Conservation (phyloP, 805 yeast genomes). For the Alloascoidea africana region DNA sequence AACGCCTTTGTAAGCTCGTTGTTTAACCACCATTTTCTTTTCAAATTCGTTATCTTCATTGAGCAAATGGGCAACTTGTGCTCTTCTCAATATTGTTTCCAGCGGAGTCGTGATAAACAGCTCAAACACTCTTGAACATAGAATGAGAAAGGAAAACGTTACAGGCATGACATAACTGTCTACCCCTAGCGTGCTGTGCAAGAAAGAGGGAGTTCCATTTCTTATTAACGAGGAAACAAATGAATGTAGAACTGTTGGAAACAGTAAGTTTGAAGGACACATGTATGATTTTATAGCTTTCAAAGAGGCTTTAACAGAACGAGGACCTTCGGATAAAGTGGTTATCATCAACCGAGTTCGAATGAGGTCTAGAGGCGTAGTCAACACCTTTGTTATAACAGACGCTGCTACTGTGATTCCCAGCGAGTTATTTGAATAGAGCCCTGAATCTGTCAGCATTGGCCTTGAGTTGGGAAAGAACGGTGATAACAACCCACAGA, state of each 20-base stretch:
- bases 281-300: slow-evolving; percentile 30
- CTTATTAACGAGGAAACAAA: slow-evolving; percentile 44
- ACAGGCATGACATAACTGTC: slow-evolving; percentile 53
- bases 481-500: slow-evolving; percentile 78
- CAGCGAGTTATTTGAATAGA: slow-evolving; percentile 67
- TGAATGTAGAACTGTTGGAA: slow-evolving; percentile 58
- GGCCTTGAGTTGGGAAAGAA: slow-evolving; percentile 79
- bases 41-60: slow-evolving; percentile 7
- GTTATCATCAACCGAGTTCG: slow-evolving; percentile 67
- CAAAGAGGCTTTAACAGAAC: slow-evolving; percentile 61
- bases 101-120: slow-evolving; percentile 70
- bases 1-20: not conserved
- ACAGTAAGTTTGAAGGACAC: slow-evolving; percentile 43
- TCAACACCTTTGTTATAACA: slow-evolving; percentile 50
- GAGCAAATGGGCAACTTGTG: slow-evolving; percentile 58
- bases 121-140: slow-evolving; percentile 50
- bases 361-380: slow-evolving; percentile 73
- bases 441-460: slow-evolving; percentile 64
- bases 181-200: slow-evolving; percentile 44
- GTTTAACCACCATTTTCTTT: not conserved
- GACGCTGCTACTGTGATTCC: slow-evolving; percentile 56
- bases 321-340: slow-evolving; percentile 29
- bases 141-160: slow-evolving; percentile 39
- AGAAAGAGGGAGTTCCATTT: slow-evolving; percentile 48
- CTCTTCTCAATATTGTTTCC: slow-evolving; percentile 73